Base-by-base conservation (phyloP, 345 rosid genomes). In the Nasturtium officinale region DNA sequence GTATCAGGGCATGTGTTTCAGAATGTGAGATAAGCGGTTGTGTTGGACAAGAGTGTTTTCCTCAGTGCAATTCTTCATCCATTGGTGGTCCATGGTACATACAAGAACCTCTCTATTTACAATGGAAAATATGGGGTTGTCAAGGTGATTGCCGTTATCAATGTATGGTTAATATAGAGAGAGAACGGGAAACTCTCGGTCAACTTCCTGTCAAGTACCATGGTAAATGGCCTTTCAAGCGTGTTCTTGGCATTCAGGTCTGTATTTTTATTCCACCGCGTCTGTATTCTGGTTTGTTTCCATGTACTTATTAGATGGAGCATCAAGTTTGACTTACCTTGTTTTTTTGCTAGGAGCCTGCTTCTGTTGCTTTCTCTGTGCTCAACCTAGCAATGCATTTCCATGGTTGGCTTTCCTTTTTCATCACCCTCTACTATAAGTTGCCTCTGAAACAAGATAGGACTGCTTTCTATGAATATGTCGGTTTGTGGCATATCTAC, bases 171-270 rank as follows among this genome's bases (percentile, higher is more conserved):
- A 73, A 70, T 61, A 79, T 85, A 78, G 93, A 90, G 83, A 71
- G 71, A 73, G 84, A 86, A 62, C 83, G 86, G 37, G 87, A 76
- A 65, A 60, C 75, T 37, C 75, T 60, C 26, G 88, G 88, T 72
- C 46, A 64, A 42, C 57, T 26, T 66, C 93, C 96, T 12, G 78
- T 86, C 64, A 90, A 90, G 81, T 90, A 87, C 74, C 88, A 90
- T 79, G 91, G 93, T 67, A 90, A 88, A 86, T 90, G 96, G 96
- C 91, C 93, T 21, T 90, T 90, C 80, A 80, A 59, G 69, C 91
- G 90, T 73, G 83, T 85, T 10, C 82, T 80, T 65, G 91, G 93
- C 48, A 83, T 90, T 61, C 90, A 90, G 93, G 93, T 86, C 48
- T 21, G 75, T 25, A 64, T 43, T 38, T 32, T 67, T 33, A 26